A percentile compares a stretch with the other conserved stretches of the same genome.
Conservation (phyloP, 768 basidiomycete genomes). For the Phaeotremella fagi region DNA sequence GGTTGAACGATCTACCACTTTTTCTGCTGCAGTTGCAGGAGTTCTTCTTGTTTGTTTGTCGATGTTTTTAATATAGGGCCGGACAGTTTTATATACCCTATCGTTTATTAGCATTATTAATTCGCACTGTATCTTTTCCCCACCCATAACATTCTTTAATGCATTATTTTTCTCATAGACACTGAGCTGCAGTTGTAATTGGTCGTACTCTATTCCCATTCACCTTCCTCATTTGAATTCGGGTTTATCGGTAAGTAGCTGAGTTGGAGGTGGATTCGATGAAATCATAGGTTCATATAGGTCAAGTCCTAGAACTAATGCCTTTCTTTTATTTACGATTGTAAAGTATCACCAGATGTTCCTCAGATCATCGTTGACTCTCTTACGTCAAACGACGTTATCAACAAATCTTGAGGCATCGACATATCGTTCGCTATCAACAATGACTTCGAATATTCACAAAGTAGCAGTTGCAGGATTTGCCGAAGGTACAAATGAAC, state of each 20-base stretch:
- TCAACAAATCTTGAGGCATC: neutral
- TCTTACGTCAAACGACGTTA: no score
- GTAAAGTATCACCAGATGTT: no score
- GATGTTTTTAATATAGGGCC: neutral
- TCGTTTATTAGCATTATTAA: neutral
- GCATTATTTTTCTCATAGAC: neutral
- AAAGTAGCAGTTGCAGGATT: constrained; percentile 68
- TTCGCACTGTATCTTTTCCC: neutral
- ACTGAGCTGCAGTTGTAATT: neutral
- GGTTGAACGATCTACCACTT: neutral
- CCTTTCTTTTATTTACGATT: no score
- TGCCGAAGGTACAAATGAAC: constrained; percentile 71
- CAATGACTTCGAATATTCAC: constrained; percentile 53
- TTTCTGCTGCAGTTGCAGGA: neutral
- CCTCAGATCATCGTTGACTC: no score
- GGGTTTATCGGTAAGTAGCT: no score
- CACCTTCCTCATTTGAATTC: no score
- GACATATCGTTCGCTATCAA: neutral
- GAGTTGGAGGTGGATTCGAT: no score
- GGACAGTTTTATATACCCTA: neutral
- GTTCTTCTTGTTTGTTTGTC: neutral
- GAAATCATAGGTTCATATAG: no score
- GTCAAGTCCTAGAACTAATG: no score
- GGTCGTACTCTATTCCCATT: no score
- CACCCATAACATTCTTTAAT: neutral